Evolutionary conservation across 2,329 filamentous ascomycete species (phyloP).

Genomic region (Monilinia fructigena): DNA sequence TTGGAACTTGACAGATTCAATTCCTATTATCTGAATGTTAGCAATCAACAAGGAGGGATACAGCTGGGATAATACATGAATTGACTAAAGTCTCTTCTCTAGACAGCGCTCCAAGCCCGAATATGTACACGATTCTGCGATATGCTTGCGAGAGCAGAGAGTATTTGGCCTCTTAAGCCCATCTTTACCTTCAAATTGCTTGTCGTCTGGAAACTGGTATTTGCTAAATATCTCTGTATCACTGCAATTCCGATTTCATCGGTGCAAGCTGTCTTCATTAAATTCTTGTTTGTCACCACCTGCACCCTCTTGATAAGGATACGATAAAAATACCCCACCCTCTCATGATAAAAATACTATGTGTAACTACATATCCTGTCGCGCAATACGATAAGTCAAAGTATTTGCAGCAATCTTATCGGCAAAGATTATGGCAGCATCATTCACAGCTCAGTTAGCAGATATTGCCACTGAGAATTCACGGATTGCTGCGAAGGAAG

Average conservation of each 20-base stretch:
- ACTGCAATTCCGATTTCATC: neutral
- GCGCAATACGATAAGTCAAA: neutral
- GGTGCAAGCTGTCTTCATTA: neutral
- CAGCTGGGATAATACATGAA: neutral
- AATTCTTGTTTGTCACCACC: slow-evolving; percentile 11
- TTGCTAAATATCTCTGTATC: neutral
- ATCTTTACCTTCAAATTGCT: neutral
- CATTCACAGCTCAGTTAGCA: neutral
- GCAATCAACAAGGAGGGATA: neutral
- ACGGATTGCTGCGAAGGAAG: slow-evolving; percentile 33
- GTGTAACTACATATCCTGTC: neutral
- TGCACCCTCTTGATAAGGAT: slow-evolving; percentile 5
- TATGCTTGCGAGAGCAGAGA: neutral
- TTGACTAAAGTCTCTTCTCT: neutral
- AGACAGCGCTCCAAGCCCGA: neutral
- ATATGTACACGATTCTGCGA: neutral
- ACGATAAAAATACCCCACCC: slow-evolving; percentile 7
- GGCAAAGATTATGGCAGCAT: slow-evolving; percentile 1
- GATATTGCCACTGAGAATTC: neutral
- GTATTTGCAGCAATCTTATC: neutral
- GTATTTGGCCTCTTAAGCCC: too few species aligned
- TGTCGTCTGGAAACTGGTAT: neutral
- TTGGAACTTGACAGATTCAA: neutral
- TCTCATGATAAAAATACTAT: neutral
- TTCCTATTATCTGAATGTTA: neutral